A percentile compares a stretch with the other conserved stretches of the same genome.
phyloP scores from a whole-genome alignment of 441 rosid species.

The Francoa sonchifolia region DNA sequence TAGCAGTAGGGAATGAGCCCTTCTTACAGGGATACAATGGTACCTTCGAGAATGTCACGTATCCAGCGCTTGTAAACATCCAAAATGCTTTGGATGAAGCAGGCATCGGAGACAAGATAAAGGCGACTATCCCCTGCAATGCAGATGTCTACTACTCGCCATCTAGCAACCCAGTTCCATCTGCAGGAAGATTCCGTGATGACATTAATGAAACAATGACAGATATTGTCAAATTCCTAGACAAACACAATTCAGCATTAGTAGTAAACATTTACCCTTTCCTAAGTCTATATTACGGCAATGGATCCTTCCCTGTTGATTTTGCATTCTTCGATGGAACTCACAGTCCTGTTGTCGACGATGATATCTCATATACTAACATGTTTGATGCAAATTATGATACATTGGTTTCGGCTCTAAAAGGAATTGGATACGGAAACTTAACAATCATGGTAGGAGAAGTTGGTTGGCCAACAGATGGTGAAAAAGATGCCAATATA shows the following conservation, averaged over 20 bases:
- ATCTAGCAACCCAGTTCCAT: slow-evolving; percentile 32
- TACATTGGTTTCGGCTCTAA: slow-evolving; percentile 30
- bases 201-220: slow-evolving; percentile 28
- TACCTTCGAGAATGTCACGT: slow-evolving; percentile 25
- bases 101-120: slow-evolving; percentile 17
- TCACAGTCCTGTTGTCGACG: slow-evolving; percentile 29
- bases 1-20: slow-evolving; percentile 64
- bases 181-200: slow-evolving; percentile 41
- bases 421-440: slow-evolving; percentile 33
- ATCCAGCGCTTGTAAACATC: slow-evolving; percentile 43
- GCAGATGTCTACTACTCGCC: slow-evolving; percentile 46
- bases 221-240: slow-evolving; percentile 34
- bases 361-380: slow-evolving; percentile 26
- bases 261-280: slow-evolving; percentile 50
- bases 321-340: slow-evolving; percentile 52
- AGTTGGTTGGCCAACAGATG: slow-evolving; percentile 56
- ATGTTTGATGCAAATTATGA: slow-evolving; percentile 51
- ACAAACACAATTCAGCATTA: slow-evolving; percentile 34
- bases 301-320: slow-evolving; percentile 32
- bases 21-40: slow-evolving; percentile 38
- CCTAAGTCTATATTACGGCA: slow-evolving; percentile 41
- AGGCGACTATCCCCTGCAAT: slow-evolving; percentile 41
- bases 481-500: slow-evolving; percentile 27
- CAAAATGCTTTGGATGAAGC: slow-evolving; percentile 38
- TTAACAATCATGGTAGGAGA: slow-evolving; percentile 44